phyloP scores from a whole-genome alignment of 129 eudicot species.

The Artemisia tridentata region DNA sequence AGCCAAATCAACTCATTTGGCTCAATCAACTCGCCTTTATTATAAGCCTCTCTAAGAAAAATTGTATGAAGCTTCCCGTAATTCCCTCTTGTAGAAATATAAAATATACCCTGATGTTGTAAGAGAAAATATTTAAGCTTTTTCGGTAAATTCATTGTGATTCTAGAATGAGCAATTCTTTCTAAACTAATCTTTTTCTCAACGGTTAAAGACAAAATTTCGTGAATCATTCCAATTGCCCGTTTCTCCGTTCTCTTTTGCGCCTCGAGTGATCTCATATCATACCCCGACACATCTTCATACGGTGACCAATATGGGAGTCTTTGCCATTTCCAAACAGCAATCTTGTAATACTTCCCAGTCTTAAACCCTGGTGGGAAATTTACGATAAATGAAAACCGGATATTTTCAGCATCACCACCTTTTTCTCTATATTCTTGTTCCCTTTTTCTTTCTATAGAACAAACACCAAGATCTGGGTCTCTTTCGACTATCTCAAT shows the following conservation, averaged over 20 bases:
- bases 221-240: conserved; percentile 82
- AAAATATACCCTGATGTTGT: conserved; percentile 91
- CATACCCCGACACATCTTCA: conserved; percentile 72
- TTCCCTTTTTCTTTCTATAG: conserved; percentile 67
- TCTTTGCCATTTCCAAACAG: conserved; percentile 94
- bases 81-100: conserved; percentile 85
- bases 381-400: conserved; percentile 72
- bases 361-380: conserved; percentile 91
- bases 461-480: conserved; percentile 46
- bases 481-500: conserved; percentile 65
- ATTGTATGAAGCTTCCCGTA: conserved; percentile 85
- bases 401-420: conserved; percentile 56
- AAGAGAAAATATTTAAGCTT: conserved; percentile 79
- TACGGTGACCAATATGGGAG: conserved; percentile 96
- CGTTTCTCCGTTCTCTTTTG: conserved; percentile 86
- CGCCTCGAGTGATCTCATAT: conserved; percentile 84
- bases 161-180: conserved; percentile 86
- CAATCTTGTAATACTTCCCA: conserved; percentile 74
- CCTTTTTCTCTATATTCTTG: conserved; percentile 74
- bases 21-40: conserved; percentile 70
- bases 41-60: conserved; percentile 81
- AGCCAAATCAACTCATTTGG: conserved; percentile 83
- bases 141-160: conserved; percentile 75
- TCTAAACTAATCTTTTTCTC: conserved; percentile 88
- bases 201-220: conserved; percentile 66